phyloP scores from a whole-genome alignment of 495 filamentous ascomycete genomes.

The Aspergillus diversus region DNA sequence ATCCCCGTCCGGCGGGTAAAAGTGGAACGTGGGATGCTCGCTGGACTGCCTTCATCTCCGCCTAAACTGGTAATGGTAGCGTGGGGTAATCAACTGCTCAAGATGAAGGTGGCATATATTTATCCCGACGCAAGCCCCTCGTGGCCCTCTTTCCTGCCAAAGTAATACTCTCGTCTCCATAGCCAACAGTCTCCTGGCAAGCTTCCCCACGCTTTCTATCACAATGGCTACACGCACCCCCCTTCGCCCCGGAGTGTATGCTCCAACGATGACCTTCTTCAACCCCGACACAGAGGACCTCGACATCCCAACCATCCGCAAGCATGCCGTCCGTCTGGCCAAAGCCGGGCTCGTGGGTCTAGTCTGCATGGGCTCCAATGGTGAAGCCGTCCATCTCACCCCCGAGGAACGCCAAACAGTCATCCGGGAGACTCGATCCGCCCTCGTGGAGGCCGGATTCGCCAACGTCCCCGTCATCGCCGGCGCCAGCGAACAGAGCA shows the following conservation, averaged over 20 bases:
- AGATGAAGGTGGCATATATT: not conserved
- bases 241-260: constrained; percentile 84
- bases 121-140: not conserved
- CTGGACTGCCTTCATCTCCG: not conserved
- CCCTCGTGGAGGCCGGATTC: constrained; percentile 81
- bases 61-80: not conserved
- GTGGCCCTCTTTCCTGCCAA: not conserved
- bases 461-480: constrained; percentile 76
- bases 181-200: not conserved
- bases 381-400: constrained; percentile 83
- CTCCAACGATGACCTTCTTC: constrained; percentile 92
- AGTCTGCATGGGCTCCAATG: constrained; percentile 89
- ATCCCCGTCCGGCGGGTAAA: constrained; percentile 13
- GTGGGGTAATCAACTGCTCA: constrained; percentile 14
- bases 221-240: constrained; percentile 47
- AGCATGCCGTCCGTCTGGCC: constrained; percentile 80
- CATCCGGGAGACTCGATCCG: constrained; percentile 77
- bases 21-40: constrained; percentile 18
- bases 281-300: constrained; percentile 79
- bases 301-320: constrained; percentile 76
- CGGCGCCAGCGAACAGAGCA: constrained; percentile 77
- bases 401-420: constrained; percentile 75
- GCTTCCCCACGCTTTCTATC: not conserved
- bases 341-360: constrained; percentile 80
- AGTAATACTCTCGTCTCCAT: not conserved